These are phyloP conservation scores for Samsoniella hepiali DNA, from an alignment of 2,329 filamentous ascomycete species.

Conservation along the genomic window DNA sequence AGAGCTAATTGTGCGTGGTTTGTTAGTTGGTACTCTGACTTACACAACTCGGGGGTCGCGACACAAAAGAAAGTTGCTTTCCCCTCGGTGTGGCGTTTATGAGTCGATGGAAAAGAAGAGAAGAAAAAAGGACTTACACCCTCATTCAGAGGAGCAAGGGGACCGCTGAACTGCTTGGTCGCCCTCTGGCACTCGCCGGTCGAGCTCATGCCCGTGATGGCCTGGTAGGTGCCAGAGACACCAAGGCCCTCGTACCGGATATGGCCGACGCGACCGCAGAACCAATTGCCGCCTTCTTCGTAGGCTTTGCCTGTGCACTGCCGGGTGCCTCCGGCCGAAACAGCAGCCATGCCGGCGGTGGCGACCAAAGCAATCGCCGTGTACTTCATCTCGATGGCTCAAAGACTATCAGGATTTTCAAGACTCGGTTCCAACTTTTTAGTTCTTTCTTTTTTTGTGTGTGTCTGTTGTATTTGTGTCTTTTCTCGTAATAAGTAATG, in stretches of 20 bases:
- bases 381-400: slow-evolving; percentile 30
- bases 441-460: no score
- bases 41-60: no score
- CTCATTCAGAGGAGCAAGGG: slow-evolving; percentile 64
- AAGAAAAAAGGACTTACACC: slow-evolving; percentile 52
- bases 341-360: slow-evolving; percentile 30
- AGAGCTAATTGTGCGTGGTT: slow-evolving; percentile 49
- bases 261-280: slow-evolving; percentile 61
- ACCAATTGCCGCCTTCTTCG: slow-evolving; percentile 57
- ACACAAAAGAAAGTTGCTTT: no score
- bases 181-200: slow-evolving; percentile 52
- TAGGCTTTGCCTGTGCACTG: slow-evolving; percentile 35
- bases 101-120: background rate
- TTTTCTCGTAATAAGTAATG: background rate
- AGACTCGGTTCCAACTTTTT: no score
- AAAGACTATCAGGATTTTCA: no score
- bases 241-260: slow-evolving; percentile 67
- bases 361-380: slow-evolving; percentile 28
- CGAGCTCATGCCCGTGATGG: slow-evolving; percentile 58
- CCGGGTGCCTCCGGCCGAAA: slow-evolving; percentile 25
- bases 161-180: slow-evolving; percentile 53
- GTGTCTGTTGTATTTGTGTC: background rate
- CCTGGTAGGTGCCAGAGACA: slow-evolving; percentile 59
- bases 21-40: background rate
- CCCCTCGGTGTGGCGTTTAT: no score